Conservation (phyloP, 2,329 filamentous ascomycete genomes). For the Talaromyces atroroseus region DNA sequence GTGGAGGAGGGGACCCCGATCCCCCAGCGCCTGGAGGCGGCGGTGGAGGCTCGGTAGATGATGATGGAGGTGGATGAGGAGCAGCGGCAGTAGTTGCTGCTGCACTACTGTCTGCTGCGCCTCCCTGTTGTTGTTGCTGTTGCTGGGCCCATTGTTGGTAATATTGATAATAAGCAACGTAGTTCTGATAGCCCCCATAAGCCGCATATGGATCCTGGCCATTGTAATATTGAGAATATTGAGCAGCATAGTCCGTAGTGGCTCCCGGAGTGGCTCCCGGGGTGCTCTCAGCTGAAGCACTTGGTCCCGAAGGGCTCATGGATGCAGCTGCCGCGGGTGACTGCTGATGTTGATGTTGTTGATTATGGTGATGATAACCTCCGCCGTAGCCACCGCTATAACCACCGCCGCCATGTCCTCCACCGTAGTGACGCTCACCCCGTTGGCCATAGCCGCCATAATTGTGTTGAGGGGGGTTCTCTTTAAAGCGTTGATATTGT, state of each 20-base stretch:
- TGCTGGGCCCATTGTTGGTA: conserved; percentile 61
- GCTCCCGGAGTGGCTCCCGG: conserved; percentile 27
- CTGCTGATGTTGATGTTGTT: conserved; percentile 36
- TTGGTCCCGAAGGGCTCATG: conserved; percentile 42
- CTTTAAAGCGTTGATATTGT: conserved; percentile 88
- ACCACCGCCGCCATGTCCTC: conserved; percentile 24
- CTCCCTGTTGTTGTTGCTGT: conserved; percentile 44
- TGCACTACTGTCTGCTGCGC: conserved; percentile 36
- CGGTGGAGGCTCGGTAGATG: conserved; percentile 41
- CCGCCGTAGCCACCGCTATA: conserved; percentile 14
- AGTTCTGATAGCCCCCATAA: conserved; percentile 83
- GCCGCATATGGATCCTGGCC: conserved; percentile 76
- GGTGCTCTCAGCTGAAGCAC: conserved; percentile 30
- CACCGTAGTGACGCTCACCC: conserved; percentile 37
- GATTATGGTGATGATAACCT: conserved; percentile 29
- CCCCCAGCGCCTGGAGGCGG: conserved; percentile 55
- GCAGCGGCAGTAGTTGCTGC: conserved; percentile 41
- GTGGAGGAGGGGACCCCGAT: conserved; percentile 56
- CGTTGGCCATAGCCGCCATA: conserved; percentile 57
- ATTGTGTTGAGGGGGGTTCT: conserved; percentile 62
- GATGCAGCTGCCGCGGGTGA: conserved; percentile 37
- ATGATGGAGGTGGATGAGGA: conserved; percentile 26
- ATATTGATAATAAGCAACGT: conserved; percentile 57
- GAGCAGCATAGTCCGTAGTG: conserved; percentile 68
- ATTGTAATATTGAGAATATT: conserved; percentile 76